phyloP scores from a whole-genome alignment of 2,329 filamentous ascomycete species.

The Remersonia thermophila region DNA sequence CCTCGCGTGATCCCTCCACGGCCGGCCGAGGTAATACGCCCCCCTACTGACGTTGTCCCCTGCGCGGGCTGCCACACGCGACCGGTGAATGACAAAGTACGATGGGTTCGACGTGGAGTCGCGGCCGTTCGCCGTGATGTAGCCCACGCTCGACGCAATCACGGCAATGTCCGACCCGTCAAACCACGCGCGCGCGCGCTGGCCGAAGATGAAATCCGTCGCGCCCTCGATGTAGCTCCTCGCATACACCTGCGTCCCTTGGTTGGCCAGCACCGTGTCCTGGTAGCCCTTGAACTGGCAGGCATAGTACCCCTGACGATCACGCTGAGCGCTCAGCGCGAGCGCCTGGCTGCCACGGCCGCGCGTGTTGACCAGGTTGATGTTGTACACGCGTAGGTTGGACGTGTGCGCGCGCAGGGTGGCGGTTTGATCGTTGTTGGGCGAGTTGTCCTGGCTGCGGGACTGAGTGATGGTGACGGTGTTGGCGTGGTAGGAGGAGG shows the following conservation, averaged over 20 bases:
- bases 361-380: constrained; percentile 38
- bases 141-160: constrained; percentile 5
- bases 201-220: constrained; percentile 39
- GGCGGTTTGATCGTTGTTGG: constrained; percentile 41
- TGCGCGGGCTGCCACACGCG: constrained; percentile 27
- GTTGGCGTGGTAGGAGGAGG: constrained; percentile 40
- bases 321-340: constrained; percentile 31
- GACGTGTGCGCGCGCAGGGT: constrained; percentile 32
- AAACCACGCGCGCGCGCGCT: constrained; percentile 31
- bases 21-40: constrained; percentile 35
- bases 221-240: constrained; percentile 33
- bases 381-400: constrained; percentile 49
- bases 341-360: constrained; percentile 36
- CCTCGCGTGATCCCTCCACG: constrained; percentile 34
- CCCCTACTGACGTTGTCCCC: constrained; percentile 27
- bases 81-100: constrained; percentile 36
- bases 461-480: constrained; percentile 39
- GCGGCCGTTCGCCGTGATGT: constrained; percentile 28
- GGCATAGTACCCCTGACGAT: constrained; percentile 34
- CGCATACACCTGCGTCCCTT: constrained; percentile 35
- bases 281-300: constrained; percentile 35
- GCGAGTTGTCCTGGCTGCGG: constrained; percentile 32
- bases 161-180: constrained; percentile 19
- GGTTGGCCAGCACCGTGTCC: constrained; percentile 36
- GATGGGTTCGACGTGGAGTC: constrained; percentile 23